Conservation (phyloP, 768 basidiomycete genomes). For the Hemileccinum rubropunctum region DNA sequence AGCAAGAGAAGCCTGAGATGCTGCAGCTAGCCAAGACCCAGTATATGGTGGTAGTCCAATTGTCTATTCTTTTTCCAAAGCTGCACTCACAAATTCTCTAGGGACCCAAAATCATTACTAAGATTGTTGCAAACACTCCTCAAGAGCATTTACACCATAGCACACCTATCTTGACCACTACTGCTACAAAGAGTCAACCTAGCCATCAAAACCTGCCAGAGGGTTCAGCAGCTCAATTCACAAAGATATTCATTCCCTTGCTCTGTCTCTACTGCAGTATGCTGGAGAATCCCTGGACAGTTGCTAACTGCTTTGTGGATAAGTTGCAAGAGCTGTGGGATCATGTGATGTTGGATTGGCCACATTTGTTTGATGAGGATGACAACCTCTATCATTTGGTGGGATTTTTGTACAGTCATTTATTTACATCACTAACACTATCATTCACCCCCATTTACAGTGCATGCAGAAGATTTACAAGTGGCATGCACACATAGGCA, state of each 20-base stretch:
- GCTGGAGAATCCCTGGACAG: not conserved
- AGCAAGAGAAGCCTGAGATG: no score
- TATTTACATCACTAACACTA: no score
- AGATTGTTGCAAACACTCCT: not conserved
- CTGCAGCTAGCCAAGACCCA: no score
- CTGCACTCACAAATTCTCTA: no score
- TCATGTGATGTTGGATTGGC: not conserved
- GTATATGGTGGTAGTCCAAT: no score
- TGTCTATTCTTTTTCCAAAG: no score
- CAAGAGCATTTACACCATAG: not conserved
- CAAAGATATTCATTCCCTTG: not conserved
- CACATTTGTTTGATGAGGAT: not conserved
- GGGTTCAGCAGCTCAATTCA: not conserved
- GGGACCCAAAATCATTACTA: not conserved
- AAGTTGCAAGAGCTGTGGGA: constrained; percentile 1
- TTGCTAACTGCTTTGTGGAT: not conserved
- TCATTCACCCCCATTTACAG: no score
- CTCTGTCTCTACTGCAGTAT: not conserved
- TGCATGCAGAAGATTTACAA: no score
- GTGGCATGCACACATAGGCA: no score
- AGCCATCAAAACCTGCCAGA: not conserved
- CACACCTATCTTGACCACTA: not conserved
- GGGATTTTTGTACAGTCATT: no score
- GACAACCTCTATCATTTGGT: not conserved
- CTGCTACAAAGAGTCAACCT: not conserved